Conservation (phyloP, 768 basidiomycete species). For the Melanogaster broomeanus region DNA sequence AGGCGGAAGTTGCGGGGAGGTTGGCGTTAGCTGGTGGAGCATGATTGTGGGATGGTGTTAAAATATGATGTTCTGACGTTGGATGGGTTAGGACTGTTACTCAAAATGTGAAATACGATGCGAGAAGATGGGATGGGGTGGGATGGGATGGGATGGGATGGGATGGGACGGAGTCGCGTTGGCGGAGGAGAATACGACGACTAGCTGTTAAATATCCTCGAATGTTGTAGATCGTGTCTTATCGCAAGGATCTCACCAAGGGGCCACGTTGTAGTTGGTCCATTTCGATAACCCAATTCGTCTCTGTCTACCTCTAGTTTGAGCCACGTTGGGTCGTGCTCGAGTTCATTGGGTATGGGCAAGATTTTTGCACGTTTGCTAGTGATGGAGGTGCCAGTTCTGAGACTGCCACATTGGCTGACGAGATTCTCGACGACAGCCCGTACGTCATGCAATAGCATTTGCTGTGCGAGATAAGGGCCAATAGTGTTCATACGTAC, state of each 20-base stretch:
- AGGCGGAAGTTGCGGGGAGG: constrained; percentile 89
- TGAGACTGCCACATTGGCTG: constrained; percentile 44
- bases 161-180: neutral
- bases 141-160: neutral
- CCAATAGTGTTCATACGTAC: constrained; percentile 91
- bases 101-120: constrained; percentile 7
- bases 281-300: constrained; percentile 36
- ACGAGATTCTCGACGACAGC: constrained; percentile 62
- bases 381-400: constrained; percentile 44
- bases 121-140: neutral
- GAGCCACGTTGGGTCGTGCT: neutral
- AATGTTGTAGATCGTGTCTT: constrained; percentile 94
- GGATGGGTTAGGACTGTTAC: too few relatives aligned
- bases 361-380: too few relatives aligned
- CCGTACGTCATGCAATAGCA: constrained; percentile 74
- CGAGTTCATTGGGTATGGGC: too few relatives aligned
- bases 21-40: constrained; percentile 66
- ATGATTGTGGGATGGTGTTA: constrained; percentile 13
- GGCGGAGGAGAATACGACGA: neutral
- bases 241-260: constrained; percentile 89
- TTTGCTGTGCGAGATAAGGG: constrained; percentile 89
- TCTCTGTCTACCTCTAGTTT: constrained; percentile 5
- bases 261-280: constrained; percentile 93
- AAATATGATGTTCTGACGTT: too few relatives aligned
- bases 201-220: constrained; percentile 92